Evolutionary conservation across 2,329 filamentous ascomycete species (phyloP), one percentile per base, ranked within the genome.

Genomic region (Aspergillus sp.): DNA sequence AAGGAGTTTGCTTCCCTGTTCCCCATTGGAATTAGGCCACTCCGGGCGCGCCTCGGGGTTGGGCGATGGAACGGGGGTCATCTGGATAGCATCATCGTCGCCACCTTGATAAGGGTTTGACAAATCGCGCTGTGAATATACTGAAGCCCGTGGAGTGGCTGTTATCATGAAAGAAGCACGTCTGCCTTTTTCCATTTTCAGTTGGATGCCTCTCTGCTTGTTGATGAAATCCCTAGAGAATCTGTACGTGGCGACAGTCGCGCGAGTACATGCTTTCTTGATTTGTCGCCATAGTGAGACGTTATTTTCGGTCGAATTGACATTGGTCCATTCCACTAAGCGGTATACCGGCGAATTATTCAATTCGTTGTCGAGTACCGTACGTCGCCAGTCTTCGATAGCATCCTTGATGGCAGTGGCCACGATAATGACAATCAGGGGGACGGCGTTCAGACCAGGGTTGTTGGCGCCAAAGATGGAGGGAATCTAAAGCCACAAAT

Each of bases 341-440:
- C 89, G 78, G 60, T 98, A 89, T 7, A 96, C 85, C 0, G 88
- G 84, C 2, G 91, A 91, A 55, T 98, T 96, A 63, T 98, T 98
- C 41, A 98, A 71, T 51, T 94, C 83, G 43, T 80, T 93, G 56
- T 98, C 91, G 26, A 94, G 77, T 25, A 86, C 69, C 0, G 89
- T 96, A 61, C 91, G 74, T 48, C 91, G 75, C 68, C 86, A 96
- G 63, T 98, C 91, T 62, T 98, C 91, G 42, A 96, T 80, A 12
- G 80, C 91, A 57, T 98, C 91, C 61, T 96, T 98, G 58, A 95
- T 74, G 17, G 86, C 80, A 2, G 91, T 98, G 33, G 95, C 75
- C 39, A 74, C 64, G 33, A 98, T 71, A 60, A 98, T 96, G 51
- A 94, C 80, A 46, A 98, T 95, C 43, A 98, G 68, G 33, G 91